A percentile compares a stretch with the other conserved stretches of the same genome.
These are phyloP conservation scores for Toxicodendron radicans DNA, from an alignment of 345 rosid species.

Conservation along the genomic window DNA sequence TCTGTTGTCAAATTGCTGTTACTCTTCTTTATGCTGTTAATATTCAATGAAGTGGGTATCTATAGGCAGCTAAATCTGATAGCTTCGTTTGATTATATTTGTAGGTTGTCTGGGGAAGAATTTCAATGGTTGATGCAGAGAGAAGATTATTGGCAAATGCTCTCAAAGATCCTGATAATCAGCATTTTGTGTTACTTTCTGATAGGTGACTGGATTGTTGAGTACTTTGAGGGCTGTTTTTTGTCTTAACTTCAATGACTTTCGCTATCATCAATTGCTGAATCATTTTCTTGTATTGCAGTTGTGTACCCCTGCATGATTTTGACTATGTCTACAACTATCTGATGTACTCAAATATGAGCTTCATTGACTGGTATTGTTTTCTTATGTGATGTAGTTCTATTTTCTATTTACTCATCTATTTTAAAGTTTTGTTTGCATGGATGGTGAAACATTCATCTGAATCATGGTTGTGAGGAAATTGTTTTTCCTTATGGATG, in stretches of 20 bases:
- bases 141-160: conserved; percentile 84
- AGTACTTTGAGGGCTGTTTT: neutral
- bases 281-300: conserved; percentile 38
- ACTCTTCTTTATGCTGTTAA: neutral
- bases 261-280: conserved; percentile 11
- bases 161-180: conserved; percentile 85
- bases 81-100: conserved; percentile 21
- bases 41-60: neutral
- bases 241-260: conserved; percentile 1
- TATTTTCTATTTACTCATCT: neutral
- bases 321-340: conserved; percentile 89
- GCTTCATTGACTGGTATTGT: conserved; percentile 84
- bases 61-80: neutral
- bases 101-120: conserved; percentile 96
- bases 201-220: conserved; percentile 59
- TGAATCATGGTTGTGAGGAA: conserved; percentile 1
- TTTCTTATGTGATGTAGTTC: conserved; percentile 2
- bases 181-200: conserved; percentile 94
- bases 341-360: conserved; percentile 76
- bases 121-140: conserved; percentile 99
- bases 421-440: neutral
- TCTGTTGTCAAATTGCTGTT: neutral
- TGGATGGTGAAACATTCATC: neutral
- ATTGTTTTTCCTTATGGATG: conserved; percentile 14
- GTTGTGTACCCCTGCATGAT: conserved; percentile 87